Evolutionary conservation across 2,329 filamentous ascomycete species (phyloP), one percentile per base, ranked within the genome.

Genomic region (Tolypocladium ovalisporum): DNA sequence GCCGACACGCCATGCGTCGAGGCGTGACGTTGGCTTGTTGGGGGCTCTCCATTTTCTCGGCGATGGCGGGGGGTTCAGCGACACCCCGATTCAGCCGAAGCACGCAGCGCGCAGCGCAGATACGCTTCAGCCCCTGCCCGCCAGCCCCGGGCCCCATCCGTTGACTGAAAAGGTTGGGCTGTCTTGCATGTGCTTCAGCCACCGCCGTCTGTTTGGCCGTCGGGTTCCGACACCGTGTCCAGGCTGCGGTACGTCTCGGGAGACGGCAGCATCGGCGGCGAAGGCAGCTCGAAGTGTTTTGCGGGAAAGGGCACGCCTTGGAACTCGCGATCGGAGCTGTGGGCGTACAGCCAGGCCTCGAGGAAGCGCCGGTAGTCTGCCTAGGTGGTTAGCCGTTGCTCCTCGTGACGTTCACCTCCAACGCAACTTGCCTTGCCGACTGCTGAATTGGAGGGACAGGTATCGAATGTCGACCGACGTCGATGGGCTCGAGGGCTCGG

Each of bases 401-500:
- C 47, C 4, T 34, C 2, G 27, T 19, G 47, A 8, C 4, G 0
- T n/a, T n/a, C 3, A 19, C n/a, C 4, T 34, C 9, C 8, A n/a
- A 19, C 6, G 47, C 47, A 39, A 56, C 68, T 65, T 67, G 79
- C 78, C 78, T 62, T 76, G 72, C 34, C 73, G 69, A 49, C 74
- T 71, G 47, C 73, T 78, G 61, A 80, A 80, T 56, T 80, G 77
- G 49, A 80, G 73, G 7, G 75, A 75, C 34, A 80, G 68, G 64
- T 79, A 76, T 54, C 75, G 73, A 54, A 80, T 76, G 58, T 78
- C 76, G 19, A 75, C 62, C 4, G 66, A 47, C 54, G 61, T 44
- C 19, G 62, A 61, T 22, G 44, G 59, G 55, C 63, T 62, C 53
- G 61, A 62, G 40, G 63, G 56, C 36, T 71, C 66, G 47, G 47